Conservation (phyloP, 768 basidiomycete species). For the Lactifluus hygrophoroides region DNA sequence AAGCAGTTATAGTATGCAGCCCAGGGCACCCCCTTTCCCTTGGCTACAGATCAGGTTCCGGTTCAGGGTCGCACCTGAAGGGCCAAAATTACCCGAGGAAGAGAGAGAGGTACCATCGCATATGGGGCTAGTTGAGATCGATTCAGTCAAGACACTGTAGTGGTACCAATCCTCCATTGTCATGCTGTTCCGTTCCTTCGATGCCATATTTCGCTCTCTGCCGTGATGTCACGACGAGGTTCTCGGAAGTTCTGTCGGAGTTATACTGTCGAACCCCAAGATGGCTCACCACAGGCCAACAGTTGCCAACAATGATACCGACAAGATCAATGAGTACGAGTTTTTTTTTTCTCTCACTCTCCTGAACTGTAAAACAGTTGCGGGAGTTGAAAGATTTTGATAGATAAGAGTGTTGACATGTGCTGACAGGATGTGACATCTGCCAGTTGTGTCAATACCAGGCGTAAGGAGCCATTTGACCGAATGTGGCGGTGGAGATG, state of each 20-base stretch:
- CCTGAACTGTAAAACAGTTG: no score
- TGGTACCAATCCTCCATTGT: background rate
- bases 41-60: background rate
- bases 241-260: background rate
- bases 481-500: background rate
- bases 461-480: background rate
- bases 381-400: background rate
- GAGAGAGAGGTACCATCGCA: no score
- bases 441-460: background rate
- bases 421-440: background rate
- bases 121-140: background rate
- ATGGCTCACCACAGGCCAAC: background rate
- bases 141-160: background rate
- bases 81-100: background rate
- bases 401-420: background rate
- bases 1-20: background rate
- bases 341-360: no score
- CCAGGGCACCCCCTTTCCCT: background rate
- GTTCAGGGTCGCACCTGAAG: background rate
- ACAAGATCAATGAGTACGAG: no score
- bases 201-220: background rate
- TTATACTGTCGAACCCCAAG: background rate
- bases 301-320: no score
- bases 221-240: background rate
- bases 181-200: background rate